Base-by-base conservation (phyloP, 352 stramenopile genomes). In the Pythium folliculosum region DNA sequence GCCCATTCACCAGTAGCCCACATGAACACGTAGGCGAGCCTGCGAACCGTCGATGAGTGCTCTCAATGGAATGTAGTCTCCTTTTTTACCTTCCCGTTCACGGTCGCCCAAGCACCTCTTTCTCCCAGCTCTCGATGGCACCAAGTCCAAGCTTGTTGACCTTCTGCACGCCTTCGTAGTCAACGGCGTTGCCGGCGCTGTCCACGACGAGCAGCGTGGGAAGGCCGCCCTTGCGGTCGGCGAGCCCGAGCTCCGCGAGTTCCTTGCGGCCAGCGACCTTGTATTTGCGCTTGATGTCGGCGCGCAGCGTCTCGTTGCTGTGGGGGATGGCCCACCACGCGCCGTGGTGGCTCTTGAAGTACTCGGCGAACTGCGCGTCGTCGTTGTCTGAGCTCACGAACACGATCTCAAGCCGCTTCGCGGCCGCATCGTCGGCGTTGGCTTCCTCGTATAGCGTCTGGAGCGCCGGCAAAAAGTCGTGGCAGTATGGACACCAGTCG, bases 401-500 rank as follows among this genome's bases (percentile, higher is more conserved):
- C 9, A 95, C 79, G 38, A 95, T 67, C 64, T 94, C 88, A 12
- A 95, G 27, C 8, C 63, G 55, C 63, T 70, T 47, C 9, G 40
- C 14, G 23, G 70, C 44, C 21, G 73, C 61, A 19, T 21, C 70
- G 30, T 83, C 76, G 35, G 77, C 77, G 47, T 86, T 77, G 32
- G 73, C 76, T 13, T 77, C 51, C 49, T 77, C 37, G 72, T 93
- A 91, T 61, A 91, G 91, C 17, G 50, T 69, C 60, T 93, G 93
- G 30, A 93, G 69, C 52, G 71, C 66, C 32, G 86, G 88, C 50
- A 90, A 80, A 72, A 95, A 94, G 45, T 69, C 74, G 68, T 82
- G 82, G 75, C 88, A 95, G 66, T 93, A 79, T 5, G 86, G 84
- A 57, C 86, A 95, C 88, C 88, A 94, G 38, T 93, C 82, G 2